Evolutionary conservation across 2,329 filamentous ascomycete genomes (phyloP), one percentile per base, ranked within the genome.

Genomic region (Neoascochyta sp.): DNA sequence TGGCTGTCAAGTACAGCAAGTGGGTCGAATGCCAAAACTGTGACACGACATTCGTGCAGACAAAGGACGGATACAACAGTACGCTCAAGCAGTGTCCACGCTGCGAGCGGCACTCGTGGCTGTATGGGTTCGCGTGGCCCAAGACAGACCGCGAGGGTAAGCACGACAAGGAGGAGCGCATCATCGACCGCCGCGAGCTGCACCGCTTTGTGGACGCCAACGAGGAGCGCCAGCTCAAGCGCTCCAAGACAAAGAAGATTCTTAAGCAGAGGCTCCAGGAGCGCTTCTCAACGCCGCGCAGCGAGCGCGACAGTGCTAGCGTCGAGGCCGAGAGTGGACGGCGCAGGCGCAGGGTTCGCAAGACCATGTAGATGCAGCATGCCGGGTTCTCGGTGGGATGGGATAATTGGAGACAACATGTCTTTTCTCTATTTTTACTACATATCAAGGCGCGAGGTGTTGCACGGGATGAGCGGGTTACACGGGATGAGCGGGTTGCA

Each of bases 41-140:
- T 65, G 76, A 78, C 27, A 74, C 75, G 1, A 78, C 81, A 37
- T 98, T 96, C 57, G 83, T 96, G 5, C 90, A 96, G 60, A n/a
- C n/a, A n/a, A 74, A 79, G 22, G 84, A 96, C 43, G 87, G 86
- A 0, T 95, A 94, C 60, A 82, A 50, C 44, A n/a, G n/a, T n/a
- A 95, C 89, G 1, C 79, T 83, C 29, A 80, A 83, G 27, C 83
- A 86, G 10, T 98, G 92, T 59, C 89, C 87, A 4, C 79, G 92
- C 5, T 98, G 92, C 62, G 92, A 98, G 66, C 78, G 92, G 0
- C 92, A 98, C 57, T 93, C 86, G 10, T 96, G 94, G 67, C 68
- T 98, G 1, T 98, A 96, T 58, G 93, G 93, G 0, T 95, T 85
- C 55, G 73, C 83, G 34, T 98, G 92, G 92, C 92, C 92, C 5